Evolutionary conservation across 495 filamentous ascomycete species (phyloP).

Genomic region (Cercophora sp.): DNA sequence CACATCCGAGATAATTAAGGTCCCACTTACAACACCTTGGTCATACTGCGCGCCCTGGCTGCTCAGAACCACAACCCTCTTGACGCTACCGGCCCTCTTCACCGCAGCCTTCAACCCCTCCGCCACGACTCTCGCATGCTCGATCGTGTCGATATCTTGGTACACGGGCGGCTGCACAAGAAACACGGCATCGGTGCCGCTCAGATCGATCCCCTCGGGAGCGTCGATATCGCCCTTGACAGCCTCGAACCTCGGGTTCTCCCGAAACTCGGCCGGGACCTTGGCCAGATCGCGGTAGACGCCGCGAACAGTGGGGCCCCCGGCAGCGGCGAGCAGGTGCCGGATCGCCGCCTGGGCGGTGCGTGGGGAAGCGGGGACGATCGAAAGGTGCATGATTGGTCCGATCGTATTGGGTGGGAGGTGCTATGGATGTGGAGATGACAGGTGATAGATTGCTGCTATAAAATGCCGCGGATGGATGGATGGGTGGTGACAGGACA

Average conservation of each 20-base stretch:
- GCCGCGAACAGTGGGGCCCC: constrained; percentile 14
- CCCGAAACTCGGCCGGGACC: constrained; percentile 19
- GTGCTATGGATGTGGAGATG: not conserved
- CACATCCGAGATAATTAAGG: too few relatives aligned
- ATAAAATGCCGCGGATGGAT: too few relatives aligned
- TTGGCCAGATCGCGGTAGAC: constrained; percentile 21
- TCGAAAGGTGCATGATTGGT: constrained; percentile 19
- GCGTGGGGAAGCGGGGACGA: constrained; percentile 21
- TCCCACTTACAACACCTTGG: constrained; percentile 16
- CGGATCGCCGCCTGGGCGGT: constrained; percentile 25
- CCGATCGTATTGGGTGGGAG: not conserved
- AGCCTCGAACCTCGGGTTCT: constrained; percentile 19
- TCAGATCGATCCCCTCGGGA: constrained; percentile 12
- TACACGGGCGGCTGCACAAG: constrained; percentile 19
- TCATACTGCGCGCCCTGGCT: constrained; percentile 26
- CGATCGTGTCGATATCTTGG: constrained; percentile 11
- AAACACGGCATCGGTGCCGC: constrained; percentile 18
- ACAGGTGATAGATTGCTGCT: not conserved
- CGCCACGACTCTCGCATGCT: constrained; percentile 12
- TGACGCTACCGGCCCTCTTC: constrained; percentile 15
- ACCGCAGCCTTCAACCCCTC: constrained; percentile 22
- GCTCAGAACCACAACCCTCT: constrained; percentile 17
- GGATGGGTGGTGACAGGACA: too few relatives aligned
- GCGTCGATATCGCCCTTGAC: constrained; percentile 23
- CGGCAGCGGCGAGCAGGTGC: constrained; percentile 15